These are phyloP conservation scores for Penicillium decumbens DNA, from an alignment of 2,329 filamentous ascomycete genomes.

Conservation along the genomic window DNA sequence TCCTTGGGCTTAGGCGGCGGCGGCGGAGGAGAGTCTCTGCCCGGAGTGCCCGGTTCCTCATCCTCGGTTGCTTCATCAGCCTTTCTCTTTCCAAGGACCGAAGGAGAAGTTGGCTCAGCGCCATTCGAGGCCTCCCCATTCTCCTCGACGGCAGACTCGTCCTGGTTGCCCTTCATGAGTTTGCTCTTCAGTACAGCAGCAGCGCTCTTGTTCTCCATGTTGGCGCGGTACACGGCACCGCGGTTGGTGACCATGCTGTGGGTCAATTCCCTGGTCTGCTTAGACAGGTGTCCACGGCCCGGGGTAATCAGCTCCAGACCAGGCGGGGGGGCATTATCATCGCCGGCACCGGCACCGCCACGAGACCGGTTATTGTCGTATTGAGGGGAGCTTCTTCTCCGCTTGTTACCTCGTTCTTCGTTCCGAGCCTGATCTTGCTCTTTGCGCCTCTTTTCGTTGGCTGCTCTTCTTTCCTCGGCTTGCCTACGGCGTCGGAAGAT, in stretches of 20 bases:
- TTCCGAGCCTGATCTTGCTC: constrained; percentile 59
- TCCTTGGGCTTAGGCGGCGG: constrained; percentile 50
- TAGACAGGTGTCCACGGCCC: constrained; percentile 50
- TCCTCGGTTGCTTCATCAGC: constrained; percentile 56
- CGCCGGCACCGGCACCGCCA: constrained; percentile 21
- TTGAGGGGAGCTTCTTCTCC: constrained; percentile 44
- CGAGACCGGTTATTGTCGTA: constrained; percentile 32
- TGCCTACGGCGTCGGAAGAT: constrained; percentile 89
- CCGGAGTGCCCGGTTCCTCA: constrained; percentile 53
- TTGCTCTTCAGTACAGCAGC: constrained; percentile 81
- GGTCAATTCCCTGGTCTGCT: constrained; percentile 61
- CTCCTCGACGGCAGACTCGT: constrained; percentile 17
- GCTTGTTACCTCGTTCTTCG: constrained; percentile 41
- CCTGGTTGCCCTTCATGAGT: constrained; percentile 51
- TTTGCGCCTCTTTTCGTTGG: constrained; percentile 72
- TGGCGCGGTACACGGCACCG: constrained; percentile 61
- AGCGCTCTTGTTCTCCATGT: constrained; percentile 86
- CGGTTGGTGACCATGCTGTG: constrained; percentile 86
- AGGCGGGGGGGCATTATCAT: constrained; percentile 38
- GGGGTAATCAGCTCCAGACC: constrained; percentile 57
- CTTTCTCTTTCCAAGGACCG: constrained; percentile 55
- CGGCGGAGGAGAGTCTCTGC: constrained; percentile 53
- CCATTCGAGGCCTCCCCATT: constrained; percentile 25
- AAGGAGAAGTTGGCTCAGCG: constrained; percentile 30
- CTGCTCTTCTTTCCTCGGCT: constrained; percentile 75